Base-by-base conservation (phyloP, 192 early-diverging fungal species). In the Powellomyces hirtus region DNA sequence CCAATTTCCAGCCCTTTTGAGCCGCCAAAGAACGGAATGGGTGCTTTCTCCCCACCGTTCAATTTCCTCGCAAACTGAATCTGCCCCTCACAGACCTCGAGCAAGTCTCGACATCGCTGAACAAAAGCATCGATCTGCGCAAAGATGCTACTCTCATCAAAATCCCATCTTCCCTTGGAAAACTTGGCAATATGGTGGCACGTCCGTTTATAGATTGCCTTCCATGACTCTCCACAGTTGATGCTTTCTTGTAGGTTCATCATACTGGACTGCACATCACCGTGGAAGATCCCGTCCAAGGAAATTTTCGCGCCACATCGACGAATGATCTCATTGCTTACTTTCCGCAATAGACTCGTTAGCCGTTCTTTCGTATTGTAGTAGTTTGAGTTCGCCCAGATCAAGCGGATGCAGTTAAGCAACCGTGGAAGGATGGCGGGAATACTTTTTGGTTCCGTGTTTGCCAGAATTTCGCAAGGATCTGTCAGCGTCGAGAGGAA, bases 41-140 rank as follows among this genome's bases (percentile, higher is more conserved):
- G 80, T 11, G 76, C 71, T 64, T 86, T 88, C 38, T 87, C 81
- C 4, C 81, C 79, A 1, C 79, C 83, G 31, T 72, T 71, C 14
- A 85, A 56, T 56, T 88, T 88, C 30, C 86, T 64, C 37, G 85
- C 77, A 72, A 88, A 88, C 62, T 88, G 86, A 69, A 88, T 82
- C 69, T 88, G 86, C 13, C 86, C 83, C 65, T 88, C 86, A 62
- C 86, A 88, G 4, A 88, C 83, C 59, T 84, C 82, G 16, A 84
- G 56, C 38, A 88, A 65, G 57, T 88, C 84, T 18, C 85, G 73
- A 61, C 86, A 88, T 34, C 86, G 64, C 59, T 85, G 82, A 10
- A 88, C 83, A 70, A 87, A 88, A 8, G 86, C 86, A 78, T 88
- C 86, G 38, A 88, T 83, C 61, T 88, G 86, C 3, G 86, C 86